Base-by-base conservation (phyloP, 306 rosid genomes). In the Cucurbita moschata region DNA sequence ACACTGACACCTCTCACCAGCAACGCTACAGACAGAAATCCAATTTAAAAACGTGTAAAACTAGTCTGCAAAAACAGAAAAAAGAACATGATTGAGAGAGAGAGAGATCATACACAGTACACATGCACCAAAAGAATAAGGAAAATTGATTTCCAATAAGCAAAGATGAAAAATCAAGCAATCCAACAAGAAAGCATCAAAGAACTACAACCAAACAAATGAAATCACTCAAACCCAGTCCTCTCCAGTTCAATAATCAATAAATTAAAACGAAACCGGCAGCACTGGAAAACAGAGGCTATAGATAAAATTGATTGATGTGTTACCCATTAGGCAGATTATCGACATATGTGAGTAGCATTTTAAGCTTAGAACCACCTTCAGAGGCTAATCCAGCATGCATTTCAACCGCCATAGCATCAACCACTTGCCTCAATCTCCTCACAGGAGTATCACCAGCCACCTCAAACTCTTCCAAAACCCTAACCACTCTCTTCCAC, bases 341-440 rank as follows among this genome's bases (percentile, higher is more conserved):
- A 83, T 90, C 98, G 13, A 92, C 96, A 76, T 76, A 92, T 13
- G 96, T 90, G 89, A 92, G 92, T 71, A 92, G 84, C 98, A 92
- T 92, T 90, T 88, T 90, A 86, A 92, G 98, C 86, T 90, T 92
- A 21, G 98, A 92, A 77, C 98, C 98, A 72, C 98, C 96, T 80
- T 90, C 92, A 26, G 98, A 90, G 26, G 98, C 98, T 73, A 92
- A 83, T 42, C 98, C 98, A 39, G 98, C 98, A 85, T 90, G 98
- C 98, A 92, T 92, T 95, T 92, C 98, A 30, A 92, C 98, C 0
- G 96, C 96, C 96, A 92, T 85, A 37, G 98, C 98, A 81, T 90
- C 96, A 49, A 90, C 96, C 75, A 92, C 98, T 52, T 92, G 96
- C 77, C 71, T 88, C 77, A 92, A 50, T 85, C 91, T 88, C 50